Percentiles rank a stretch among this genome's conserved stretches.
Evolutionary conservation across 768 basidiomycete genomes (phyloP).

Genomic region (Nevesoporus exiguus): DNA sequence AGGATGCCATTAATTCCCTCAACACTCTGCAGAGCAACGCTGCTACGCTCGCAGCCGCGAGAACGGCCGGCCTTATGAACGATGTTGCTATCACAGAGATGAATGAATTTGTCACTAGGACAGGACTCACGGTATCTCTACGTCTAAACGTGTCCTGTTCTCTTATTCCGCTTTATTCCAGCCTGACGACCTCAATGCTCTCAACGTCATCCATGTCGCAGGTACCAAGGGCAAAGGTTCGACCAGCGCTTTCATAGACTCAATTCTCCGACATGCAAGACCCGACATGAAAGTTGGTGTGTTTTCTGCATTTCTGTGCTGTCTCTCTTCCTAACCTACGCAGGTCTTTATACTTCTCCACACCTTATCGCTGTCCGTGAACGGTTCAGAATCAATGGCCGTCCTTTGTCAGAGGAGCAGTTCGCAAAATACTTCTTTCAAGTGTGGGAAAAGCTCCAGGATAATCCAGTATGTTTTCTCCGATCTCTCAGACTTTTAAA

Average conservation of each 20-base stretch:
- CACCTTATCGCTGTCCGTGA: slow-evolving; percentile 96
- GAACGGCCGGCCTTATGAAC: slow-evolving; percentile 58
- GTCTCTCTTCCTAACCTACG: background rate
- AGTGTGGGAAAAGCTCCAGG: slow-evolving; percentile 86
- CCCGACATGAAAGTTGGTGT: slow-evolving; percentile 81
- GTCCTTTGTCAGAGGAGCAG: slow-evolving; percentile 80
- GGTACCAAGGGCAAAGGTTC: slow-evolving; percentile 99
- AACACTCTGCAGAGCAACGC: slow-evolving; percentile 92
- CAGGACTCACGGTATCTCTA: slow-evolving; percentile 72
- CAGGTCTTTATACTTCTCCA: slow-evolving; percentile 95
- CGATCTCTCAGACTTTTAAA: background rate
- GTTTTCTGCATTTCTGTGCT: slow-evolving; percentile 17
- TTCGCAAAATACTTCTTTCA: slow-evolving; percentile 95
- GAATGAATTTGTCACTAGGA: slow-evolving; percentile 81
- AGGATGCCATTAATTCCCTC: slow-evolving; percentile 67
- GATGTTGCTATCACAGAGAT: slow-evolving; percentile 78
- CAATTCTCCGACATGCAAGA: slow-evolving; percentile 71
- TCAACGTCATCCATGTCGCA: slow-evolving; percentile 95
- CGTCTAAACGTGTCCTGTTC: background rate
- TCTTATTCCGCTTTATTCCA: slow-evolving; percentile 31
- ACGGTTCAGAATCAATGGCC: slow-evolving; percentile 90
- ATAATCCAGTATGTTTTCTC: slow-evolving; percentile 48
- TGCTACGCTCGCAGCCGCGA: slow-evolving; percentile 80
- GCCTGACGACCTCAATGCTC: slow-evolving; percentile 77
- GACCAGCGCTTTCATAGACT: slow-evolving; percentile 89